Evolutionary conservation across 2,329 filamentous ascomycete species (phyloP), one percentile per base, ranked within the genome.

Genomic region (Xylariales sp.): DNA sequence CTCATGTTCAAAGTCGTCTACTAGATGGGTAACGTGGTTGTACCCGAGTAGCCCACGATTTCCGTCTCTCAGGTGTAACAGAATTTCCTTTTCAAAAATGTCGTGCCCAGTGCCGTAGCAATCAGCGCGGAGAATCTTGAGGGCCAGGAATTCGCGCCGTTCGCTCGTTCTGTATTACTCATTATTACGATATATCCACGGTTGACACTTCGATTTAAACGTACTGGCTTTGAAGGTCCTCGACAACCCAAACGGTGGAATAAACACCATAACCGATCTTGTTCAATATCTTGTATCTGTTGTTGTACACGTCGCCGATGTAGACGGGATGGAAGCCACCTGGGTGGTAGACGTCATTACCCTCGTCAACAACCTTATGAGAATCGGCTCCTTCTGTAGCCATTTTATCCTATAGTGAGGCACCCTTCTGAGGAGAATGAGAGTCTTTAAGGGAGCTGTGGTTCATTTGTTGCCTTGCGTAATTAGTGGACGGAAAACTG

Each of bases 1-100:
- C 23, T 64, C 23, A 18, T 74, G 64, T 52, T 70, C 68, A 41
- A 76, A 77, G 16, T 71, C 64, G 34, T 76, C 75, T 6, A 71
- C 36, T 0, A 77, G 71, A 32, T 71, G 70, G 55, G 65, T 62
- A 9, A 76, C 54, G 56, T 74, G 70, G 5, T 52, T 45, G 56
- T 71, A 73, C 4, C 74, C 75, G 3, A 53, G 1, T 6, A 67
- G 61, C 1, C 41, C 45, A 14, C 45, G 52, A 34, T 53, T 30
- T 5, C 57, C 65, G 8, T 58, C 43, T 39, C 54, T 50, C 18
- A 75, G 64, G 23, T 67, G 70, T 30, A 28, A 60, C 32, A 73
- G 32, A 32, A 75, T 71, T n/a, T 71, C 69, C 36, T 53, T 58
- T 43, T 74, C 73, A 39, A 69, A 73, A 18, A 74, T 32, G 52